A percentile compares a stretch with the other conserved stretches of the same genome.
Conservation (phyloP, 345 rosid genomes). For the Carallia pectinifolia region DNA sequence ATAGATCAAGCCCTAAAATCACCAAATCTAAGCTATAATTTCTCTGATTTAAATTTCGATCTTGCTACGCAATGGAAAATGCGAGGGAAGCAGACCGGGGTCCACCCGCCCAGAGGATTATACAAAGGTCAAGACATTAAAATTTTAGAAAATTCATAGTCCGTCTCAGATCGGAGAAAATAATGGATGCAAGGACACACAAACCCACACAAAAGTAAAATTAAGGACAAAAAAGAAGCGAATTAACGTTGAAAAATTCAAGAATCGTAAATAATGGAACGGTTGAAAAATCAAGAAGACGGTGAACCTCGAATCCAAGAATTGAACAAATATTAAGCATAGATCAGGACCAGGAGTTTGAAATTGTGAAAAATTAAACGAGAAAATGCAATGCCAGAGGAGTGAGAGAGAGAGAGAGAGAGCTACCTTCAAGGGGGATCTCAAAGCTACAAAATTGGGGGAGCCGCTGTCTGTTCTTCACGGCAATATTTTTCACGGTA, state of each 20-base stretch:
- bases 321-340: not conserved
- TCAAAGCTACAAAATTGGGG: not conserved
- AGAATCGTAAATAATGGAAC: not conserved
- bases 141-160: not conserved
- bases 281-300: too few relatives aligned
- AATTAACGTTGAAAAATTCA: not conserved
- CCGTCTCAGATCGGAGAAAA: constrained; percentile 15
- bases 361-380: not conserved
- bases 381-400: not conserved
- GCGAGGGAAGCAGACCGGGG: not conserved
- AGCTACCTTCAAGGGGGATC: constrained; percentile 1
- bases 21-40: constrained; percentile 6
- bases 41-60: not conserved
- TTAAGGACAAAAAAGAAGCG: too few relatives aligned
- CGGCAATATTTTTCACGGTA: not conserved
- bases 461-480: constrained; percentile 13
- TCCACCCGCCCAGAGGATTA: not conserved
- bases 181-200: not conserved
- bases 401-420: not conserved
- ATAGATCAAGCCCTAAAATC: constrained; percentile 10
- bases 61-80: not conserved
- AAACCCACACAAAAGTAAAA: too few relatives aligned
- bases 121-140: not conserved
- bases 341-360: not conserved
- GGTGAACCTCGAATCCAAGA: not conserved